Percentiles rank a stretch among this genome's conserved stretches.
Evolutionary conservation across 108 stramenopile genomes (phyloP).

Genomic region (Fistulifera pelliculosa): DNA sequence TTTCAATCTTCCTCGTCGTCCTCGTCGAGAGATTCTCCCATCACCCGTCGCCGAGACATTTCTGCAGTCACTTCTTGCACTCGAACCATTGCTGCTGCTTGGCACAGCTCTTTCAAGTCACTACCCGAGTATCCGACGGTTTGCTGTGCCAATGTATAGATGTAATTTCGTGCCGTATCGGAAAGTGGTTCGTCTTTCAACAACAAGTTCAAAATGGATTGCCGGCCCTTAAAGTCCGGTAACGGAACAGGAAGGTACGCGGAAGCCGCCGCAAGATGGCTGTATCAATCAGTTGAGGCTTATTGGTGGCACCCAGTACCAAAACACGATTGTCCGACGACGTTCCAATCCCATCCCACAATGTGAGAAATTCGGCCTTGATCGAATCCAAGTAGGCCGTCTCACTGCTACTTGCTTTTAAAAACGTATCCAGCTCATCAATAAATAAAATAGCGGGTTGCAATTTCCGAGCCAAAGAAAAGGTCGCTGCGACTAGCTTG

Average conservation of each 20-base stretch:
- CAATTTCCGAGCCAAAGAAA: constrained; percentile 86
- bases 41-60: constrained; percentile 45
- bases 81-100: constrained; percentile 85
- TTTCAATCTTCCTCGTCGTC: constrained; percentile 3
- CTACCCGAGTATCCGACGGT: constrained; percentile 87
- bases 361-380: constrained; percentile 90
- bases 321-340: constrained; percentile 54
- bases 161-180: constrained; percentile 23
- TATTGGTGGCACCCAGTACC: constrained; percentile 93
- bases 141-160: constrained; percentile 50
- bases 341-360: constrained; percentile 88
- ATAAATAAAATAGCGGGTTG: constrained; percentile 94
- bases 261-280: constrained; percentile 95
- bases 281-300: constrained; percentile 87
- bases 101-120: constrained; percentile 92
- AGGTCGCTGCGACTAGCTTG: constrained; percentile 88
- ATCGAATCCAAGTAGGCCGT: constrained; percentile 27
- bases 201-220: constrained; percentile 74
- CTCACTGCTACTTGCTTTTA: constrained; percentile 26
- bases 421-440: constrained; percentile 95
- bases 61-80: constrained; percentile 73
- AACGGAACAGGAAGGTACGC: constrained; percentile 75
- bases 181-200: constrained; percentile 53
- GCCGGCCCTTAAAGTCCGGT: constrained; percentile 53
- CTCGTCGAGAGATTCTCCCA: constrained; percentile 14